Evolutionary conservation across 106 monocot species (phyloP), one percentile per base, ranked within the genome.

Genomic region (Acorus gramineus): DNA sequence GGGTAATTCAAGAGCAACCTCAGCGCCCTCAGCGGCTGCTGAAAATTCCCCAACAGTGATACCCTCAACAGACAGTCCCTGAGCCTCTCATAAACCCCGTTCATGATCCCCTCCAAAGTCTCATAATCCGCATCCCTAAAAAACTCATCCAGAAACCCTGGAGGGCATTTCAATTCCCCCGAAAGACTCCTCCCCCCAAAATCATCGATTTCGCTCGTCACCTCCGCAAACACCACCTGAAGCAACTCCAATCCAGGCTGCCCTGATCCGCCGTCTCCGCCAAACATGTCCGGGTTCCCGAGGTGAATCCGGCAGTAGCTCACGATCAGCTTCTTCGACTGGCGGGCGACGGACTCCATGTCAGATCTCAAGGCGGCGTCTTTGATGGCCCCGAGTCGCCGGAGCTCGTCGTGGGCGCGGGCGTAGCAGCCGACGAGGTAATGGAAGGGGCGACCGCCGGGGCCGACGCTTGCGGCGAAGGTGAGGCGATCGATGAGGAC

Each of bases 401-500:
- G 69, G 4, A 51, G 45, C 73, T 96, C 96, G 2, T 96, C 87
- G 3, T 14, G 28, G 14, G 83, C 82, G 43, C 96, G 91, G 49
- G 68, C 78, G 67, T 76, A 96, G 79, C 78, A 82, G 42, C 66
- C 61, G 55, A 88, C 50, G 8, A 96, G 83, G 68, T 83, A 96
- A 46, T 47, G 14, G 62, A 96, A 82, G 55, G 90, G 73, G 13
- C 72, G 73, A 0, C 78, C 80, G 13, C 62, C 61, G 11, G 71
- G 13, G 10, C 80, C 76, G 67, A 76, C 65, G 54, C 55, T 28
- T 28, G 28, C 28, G 28, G 28, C 52, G 28, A 63, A 61, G 51
- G 87, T 81, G 48, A 96, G 91, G 65, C 96, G 90, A 14, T 96
- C 96, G 63, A 96, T 81, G 47, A 96, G 85, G 49, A 91, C 85